Evolutionary conservation across 2,329 filamentous ascomycete genomes (phyloP), one percentile per base, ranked within the genome.

Genomic region (Fusarium goolgardi): DNA sequence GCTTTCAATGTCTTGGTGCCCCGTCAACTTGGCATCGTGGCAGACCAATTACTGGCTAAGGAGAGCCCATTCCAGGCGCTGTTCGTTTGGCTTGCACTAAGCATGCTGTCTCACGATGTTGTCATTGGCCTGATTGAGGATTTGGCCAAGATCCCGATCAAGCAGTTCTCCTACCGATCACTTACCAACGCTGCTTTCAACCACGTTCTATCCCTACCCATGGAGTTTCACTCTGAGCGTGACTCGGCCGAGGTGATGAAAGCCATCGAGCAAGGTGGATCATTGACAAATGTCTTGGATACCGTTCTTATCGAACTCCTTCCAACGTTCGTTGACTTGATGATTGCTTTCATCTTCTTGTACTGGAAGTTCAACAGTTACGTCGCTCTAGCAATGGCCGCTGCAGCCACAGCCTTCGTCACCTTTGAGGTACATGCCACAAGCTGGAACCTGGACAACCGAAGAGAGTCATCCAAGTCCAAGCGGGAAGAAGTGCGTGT

Each of bases 191-290:
- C 87, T 3, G 86, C 89, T 0, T 92, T 91, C 73, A 82, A 84
- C 58, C 89, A 92, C 59, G 83, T 92, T 34, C 88, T 93, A 83
- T 82, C 80, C n/a, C 81, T 92, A 1, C 90, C 88, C 0, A 90
- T 90, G 79, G 88, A 91, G 63, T 92, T 91, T 55, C 90, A 93
- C 73, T 86, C 87, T 20, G 84, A 84, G 50, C 90, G 90, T 66
- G 84, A 86, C 55, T 88, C 87, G 2, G 88, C 87, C 2, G 86
- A 90, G 63, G 81, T 92, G 1, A 86, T 88, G 75, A 85, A 87
- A 65, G 85, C 88, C 5, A 84, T 92, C n/a, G 82, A 85, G 51
- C 88, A 90, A 69, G 90, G 88, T 0, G 81, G 84, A 40, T 83
- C 87, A 3, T 78, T 92, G 15, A 85, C 86, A 41, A 80, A 85